Evolutionary conservation across 345 rosid genomes (phyloP).

Genomic region (Theobroma cacao): DNA sequence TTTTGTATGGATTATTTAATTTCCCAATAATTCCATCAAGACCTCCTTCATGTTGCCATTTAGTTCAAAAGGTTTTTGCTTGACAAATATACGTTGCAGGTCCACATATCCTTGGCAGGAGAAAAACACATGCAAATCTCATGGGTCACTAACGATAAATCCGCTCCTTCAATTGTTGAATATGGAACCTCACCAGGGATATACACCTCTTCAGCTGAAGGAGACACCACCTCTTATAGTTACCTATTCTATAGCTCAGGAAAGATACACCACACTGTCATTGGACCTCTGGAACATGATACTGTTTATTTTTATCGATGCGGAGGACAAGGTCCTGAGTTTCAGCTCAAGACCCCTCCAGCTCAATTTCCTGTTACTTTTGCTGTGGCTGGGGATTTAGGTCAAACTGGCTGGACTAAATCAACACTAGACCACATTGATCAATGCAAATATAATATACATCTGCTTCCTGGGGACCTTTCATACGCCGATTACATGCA

Average conservation of each 20-base stretch:
- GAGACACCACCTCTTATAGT: conserved; percentile 79
- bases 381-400: conserved; percentile 93
- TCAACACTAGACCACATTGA: conserved; percentile 84
- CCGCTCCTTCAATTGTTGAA: conserved; percentile 63
- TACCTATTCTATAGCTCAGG: conserved; percentile 80
- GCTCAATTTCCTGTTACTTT: conserved; percentile 73
- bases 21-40: background rate
- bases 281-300: conserved; percentile 72
- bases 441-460: conserved; percentile 66
- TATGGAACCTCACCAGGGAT: conserved; percentile 75
- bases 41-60: background rate
- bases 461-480: conserved; percentile 94
- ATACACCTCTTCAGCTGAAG: conserved; percentile 47
- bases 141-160: conserved; percentile 70
- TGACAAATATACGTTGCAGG: conserved; percentile 31
- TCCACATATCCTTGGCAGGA: conserved; percentile 79
- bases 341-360: conserved; percentile 86
- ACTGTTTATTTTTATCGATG: conserved; percentile 75
- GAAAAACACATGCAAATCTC: conserved; percentile 76
- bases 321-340: conserved; percentile 80
- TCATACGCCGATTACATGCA: conserved; percentile 93
- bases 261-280: conserved; percentile 81
- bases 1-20: background rate
- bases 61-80: background rate
- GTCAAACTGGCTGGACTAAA: conserved; percentile 96